phyloP scores from a whole-genome alignment of 306 rosid species.

The Prunus mira region DNA sequence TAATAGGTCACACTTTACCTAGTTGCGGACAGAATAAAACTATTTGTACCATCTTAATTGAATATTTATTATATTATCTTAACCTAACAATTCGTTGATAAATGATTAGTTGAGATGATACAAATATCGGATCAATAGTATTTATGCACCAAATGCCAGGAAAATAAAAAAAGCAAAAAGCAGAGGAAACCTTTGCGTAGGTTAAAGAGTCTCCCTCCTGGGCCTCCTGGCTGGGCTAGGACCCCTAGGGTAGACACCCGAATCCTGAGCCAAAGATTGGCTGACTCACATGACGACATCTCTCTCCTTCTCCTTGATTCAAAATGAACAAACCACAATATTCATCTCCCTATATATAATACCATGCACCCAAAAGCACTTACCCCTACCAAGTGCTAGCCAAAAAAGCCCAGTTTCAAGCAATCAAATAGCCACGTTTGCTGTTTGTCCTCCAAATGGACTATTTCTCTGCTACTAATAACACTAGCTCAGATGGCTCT shows the following conservation, averaged over 20 bases:
- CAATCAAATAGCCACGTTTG: background rate
- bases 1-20: too few species aligned
- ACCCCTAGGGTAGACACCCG: conserved; percentile 57
- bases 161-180: background rate
- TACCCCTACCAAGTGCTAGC: background rate
- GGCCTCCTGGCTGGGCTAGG: conserved; percentile 27
- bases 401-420: background rate
- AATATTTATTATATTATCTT: too few species aligned
- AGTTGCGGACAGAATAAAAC: too few species aligned
- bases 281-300: conserved; percentile 63
- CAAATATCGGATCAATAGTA: background rate
- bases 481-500: conserved; percentile 16
- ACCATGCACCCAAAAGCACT: background rate
- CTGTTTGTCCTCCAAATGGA: conserved; percentile 34
- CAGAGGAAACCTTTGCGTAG: conserved; percentile 22
- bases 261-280: conserved; percentile 81
- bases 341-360: conserved; percentile 16
- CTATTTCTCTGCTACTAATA: conserved; percentile 8
- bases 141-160: background rate
- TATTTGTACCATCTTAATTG: background rate
- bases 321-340: conserved; percentile 4
- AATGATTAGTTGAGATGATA: background rate
- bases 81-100: background rate
- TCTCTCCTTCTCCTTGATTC: conserved; percentile 7
- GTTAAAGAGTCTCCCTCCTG: conserved; percentile 15